Evolutionary conservation across 257 asterid genomes (phyloP), one percentile per base, ranked within the genome.

Genomic region (Petrea volubilis): DNA sequence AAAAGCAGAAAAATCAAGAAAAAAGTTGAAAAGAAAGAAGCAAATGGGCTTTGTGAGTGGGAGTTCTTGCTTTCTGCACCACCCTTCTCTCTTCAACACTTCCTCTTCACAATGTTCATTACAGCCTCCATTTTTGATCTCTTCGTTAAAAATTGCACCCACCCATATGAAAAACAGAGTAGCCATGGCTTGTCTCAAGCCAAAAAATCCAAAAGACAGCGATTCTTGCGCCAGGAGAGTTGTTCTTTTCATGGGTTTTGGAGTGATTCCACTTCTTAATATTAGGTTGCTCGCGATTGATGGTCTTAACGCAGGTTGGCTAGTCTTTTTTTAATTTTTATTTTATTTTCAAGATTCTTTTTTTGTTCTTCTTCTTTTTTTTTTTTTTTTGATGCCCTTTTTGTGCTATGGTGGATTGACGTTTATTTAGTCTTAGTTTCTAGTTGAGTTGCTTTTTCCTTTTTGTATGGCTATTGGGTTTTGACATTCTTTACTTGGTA

Each of bases 161-260:
- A 59, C 68, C 12, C 67, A 70, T 67, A 79, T 80, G 29, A 81
- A 72, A 64, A 71, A 40, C 56, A 74, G 59, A 20, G 31, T 58
- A 50, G 34, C 65, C 34, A 69, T 68, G 78, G 80, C 81, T 27
- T 81, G 72, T 77, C 5, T 78, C 68, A 71, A 53, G 28, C 82
- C 55, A 47, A 81, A 80, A 72, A 71, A 23, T 60, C 67, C 64
- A 58, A 85, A 85, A 50, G 76, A 75, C 64, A 12, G 29, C 53
- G 72, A 58, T 60, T 60, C 53, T 10, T 67, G 84, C 67, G 72
- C 73, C 46, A 86, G 88, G 81, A 92, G 91, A 80, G 62, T 51
- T 47, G 67, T 82, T 77, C 59, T 84, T 44, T 77, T 85, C n/a
- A 74, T 84, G 84, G 96, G 96, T 4, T 74, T 92, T 77, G 83